These are phyloP conservation scores for Picochlorum sp. DNA, from an alignment of 139 green algal species.

Conservation along the genomic window DNA sequence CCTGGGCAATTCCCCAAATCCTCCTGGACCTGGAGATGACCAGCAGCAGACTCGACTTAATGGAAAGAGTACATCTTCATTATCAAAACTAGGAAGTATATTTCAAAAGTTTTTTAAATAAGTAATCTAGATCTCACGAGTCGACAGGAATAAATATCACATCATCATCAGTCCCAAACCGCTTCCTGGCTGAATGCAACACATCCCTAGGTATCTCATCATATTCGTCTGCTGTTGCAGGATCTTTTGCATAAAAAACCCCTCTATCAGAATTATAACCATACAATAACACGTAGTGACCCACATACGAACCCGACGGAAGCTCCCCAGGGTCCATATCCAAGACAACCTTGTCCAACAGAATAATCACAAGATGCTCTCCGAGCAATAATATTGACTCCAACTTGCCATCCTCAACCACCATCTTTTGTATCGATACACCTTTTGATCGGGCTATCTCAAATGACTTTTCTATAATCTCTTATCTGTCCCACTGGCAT, in stretches of 20 bases:
- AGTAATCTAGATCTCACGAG: background rate
- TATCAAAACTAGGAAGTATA: background rate
- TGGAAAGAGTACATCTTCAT: background rate
- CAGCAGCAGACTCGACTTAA: background rate
- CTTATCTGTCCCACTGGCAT: background rate
- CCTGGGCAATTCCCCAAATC: background rate
- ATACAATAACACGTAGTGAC: constrained; percentile 11
- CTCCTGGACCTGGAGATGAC: background rate
- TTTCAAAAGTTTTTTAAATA: background rate
- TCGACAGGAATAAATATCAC: background rate
- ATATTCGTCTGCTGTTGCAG: background rate
- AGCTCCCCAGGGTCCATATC: background rate
- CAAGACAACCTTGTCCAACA: background rate
- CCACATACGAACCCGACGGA: background rate
- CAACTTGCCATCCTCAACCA: background rate
- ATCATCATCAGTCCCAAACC: constrained; percentile 11
- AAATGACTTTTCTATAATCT: constrained; percentile 1
- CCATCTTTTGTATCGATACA: background rate
- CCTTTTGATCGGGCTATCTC: background rate
- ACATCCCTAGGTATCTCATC: background rate
- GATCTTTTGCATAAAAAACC: constrained; percentile 3
- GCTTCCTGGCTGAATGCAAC: background rate
- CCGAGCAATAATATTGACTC: background rate
- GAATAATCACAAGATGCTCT: background rate
- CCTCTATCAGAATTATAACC: background rate